phyloP scores from a whole-genome alignment of 257 asterid genomes.

The Lantana camara region DNA sequence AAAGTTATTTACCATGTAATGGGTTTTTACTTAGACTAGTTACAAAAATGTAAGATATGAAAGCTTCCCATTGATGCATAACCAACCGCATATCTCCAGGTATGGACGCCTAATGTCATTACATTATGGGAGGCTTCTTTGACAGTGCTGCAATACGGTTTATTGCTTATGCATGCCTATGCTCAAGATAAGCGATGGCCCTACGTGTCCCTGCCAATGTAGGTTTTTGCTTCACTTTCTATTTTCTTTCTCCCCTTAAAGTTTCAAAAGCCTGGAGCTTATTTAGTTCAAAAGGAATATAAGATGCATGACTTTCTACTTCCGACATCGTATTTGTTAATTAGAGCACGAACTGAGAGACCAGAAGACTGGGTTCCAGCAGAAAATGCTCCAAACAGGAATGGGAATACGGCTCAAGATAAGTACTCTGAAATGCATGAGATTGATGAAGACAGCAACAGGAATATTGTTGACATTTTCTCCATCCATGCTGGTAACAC shows the following conservation, averaged over 20 bases:
- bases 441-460: conserved; percentile 37
- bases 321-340: conserved; percentile 17
- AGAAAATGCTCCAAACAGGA: conserved; percentile 36
- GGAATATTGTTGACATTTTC: conserved; percentile 48
- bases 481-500: conserved; percentile 47
- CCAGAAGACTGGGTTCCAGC: conserved; percentile 82
- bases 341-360: conserved; percentile 61
- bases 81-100: conserved; percentile 39
- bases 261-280: neutral
- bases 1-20: neutral
- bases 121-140: conserved; percentile 85
- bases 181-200: conserved; percentile 98
- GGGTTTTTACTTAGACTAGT: neutral
- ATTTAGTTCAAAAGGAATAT: neutral
- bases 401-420: conserved; percentile 26
- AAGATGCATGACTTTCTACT: neutral
- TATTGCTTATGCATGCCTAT: conserved; percentile 85
- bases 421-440: conserved; percentile 35
- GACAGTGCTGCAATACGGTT: conserved; percentile 86
- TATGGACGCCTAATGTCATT: conserved; percentile 87
- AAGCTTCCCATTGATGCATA: too few species aligned
- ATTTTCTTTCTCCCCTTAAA: neutral
- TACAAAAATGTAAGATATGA: too few species aligned
- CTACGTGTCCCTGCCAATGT: conserved; percentile 87
- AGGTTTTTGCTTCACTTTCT: conserved; percentile 41